These are phyloP conservation scores for Hirschioporus abietinus DNA, from an alignment of 768 basidiomycete genomes.

Conservation along the genomic window DNA sequence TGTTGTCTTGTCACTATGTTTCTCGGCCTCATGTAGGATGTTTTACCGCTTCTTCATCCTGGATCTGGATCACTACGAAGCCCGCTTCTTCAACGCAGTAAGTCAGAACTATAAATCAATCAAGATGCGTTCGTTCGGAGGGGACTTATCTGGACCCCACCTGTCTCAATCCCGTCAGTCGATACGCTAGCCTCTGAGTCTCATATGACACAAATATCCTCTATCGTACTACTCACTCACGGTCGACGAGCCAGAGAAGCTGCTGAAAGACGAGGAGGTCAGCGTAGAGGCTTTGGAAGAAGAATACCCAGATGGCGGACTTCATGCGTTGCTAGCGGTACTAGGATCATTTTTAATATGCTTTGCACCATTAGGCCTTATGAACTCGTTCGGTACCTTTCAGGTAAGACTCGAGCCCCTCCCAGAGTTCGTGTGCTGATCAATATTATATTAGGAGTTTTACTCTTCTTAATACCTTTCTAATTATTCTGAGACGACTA, in stretches of 20 bases:
- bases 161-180: too few species aligned
- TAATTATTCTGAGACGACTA: slow-evolving; percentile 23
- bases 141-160: too few species aligned
- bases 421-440: background rate
- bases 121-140: too few species aligned
- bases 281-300: background rate
- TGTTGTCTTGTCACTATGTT: background rate
- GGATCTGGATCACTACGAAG: background rate
- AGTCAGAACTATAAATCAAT: too few species aligned
- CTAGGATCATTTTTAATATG: slow-evolving; percentile 15
- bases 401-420: slow-evolving; percentile 8
- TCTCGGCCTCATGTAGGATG: background rate
- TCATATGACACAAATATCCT: background rate
- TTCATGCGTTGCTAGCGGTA: slow-evolving; percentile 20
- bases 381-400: slow-evolving; percentile 32
- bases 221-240: background rate
- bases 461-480: slow-evolving; percentile 24
- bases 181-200: too few species aligned
- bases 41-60: background rate
- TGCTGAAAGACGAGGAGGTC: background rate
- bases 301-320: slow-evolving; percentile 21
- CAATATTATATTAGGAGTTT: slow-evolving; percentile 17
- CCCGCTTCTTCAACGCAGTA: background rate
- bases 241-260: background rate
- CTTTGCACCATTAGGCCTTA: slow-evolving; percentile 12